Evolutionary conservation across 805 yeast genomes (phyloP).

Genomic region (Zygotorulaspora chibaensis): DNA sequence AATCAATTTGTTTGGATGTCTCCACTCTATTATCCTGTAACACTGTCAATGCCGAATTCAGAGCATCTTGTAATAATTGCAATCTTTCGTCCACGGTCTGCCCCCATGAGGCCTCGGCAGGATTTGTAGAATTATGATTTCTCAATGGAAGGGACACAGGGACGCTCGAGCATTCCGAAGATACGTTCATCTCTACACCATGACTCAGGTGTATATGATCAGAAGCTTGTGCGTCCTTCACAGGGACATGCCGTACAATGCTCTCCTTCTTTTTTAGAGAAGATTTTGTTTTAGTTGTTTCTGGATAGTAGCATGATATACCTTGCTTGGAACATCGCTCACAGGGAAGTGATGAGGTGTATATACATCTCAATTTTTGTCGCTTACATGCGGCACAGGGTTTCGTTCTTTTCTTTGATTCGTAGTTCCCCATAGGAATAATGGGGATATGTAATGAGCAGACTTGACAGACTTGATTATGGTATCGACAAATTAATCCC

Average conservation of each 20-base stretch:
- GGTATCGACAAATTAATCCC: too few species aligned
- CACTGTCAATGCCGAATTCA: slow-evolving; percentile 37
- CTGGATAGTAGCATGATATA: slow-evolving; percentile 53
- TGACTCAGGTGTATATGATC: not conserved
- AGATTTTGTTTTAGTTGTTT: not conserved
- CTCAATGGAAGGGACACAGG: not conserved
- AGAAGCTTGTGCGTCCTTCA: not conserved
- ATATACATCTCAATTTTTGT: slow-evolving; percentile 59
- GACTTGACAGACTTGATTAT: too few species aligned
- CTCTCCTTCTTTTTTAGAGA: not conserved
- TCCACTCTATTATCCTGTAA: slow-evolving; percentile 29
- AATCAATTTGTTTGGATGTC: slow-evolving; percentile 18
- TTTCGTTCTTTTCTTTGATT: slow-evolving; percentile 36
- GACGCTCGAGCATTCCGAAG: too few species aligned
- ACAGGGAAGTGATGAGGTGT: slow-evolving; percentile 48
- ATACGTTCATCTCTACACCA: too few species aligned
- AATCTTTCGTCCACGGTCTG: slow-evolving; percentile 36
- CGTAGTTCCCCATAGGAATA: slow-evolving; percentile 15
- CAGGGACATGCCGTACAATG: not conserved
- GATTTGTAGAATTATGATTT: too few species aligned
- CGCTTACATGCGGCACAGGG: slow-evolving; percentile 63
- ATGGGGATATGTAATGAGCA: not conserved
- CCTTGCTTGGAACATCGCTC: slow-evolving; percentile 51
- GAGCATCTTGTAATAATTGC: slow-evolving; percentile 38
- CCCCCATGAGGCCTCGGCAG: slow-evolving; percentile 2